Evolutionary conservation across 169 alveolate species (phyloP), one percentile per base, ranked within the genome.

Genomic region (Eimeria brunetti): DNA sequence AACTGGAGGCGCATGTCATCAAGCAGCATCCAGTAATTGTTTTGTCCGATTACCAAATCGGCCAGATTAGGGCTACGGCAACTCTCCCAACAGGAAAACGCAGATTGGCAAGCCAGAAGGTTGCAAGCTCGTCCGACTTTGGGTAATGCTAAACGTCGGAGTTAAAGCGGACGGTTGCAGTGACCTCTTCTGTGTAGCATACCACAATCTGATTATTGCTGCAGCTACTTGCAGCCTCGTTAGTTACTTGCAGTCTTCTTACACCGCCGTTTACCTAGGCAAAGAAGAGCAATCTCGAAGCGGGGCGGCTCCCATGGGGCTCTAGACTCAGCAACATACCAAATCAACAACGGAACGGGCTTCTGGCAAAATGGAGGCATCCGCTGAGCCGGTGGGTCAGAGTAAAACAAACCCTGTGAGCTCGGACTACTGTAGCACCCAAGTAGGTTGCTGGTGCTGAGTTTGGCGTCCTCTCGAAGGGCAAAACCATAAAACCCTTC

Each of bases 391-490:
- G 83, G 88, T 24, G 69, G 36, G 46, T 30, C 24, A 69, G 46
- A 80, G 88, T n/a, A 80, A 84, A 24, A 24, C 16, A 51, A 27
- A 9, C 67, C 38, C 33, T 2, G 30, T 60, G 64, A 36, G 81
- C 92, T 38, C 67, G 80, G 60, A 49, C 60, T 30, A 36, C 12
- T n/a, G 12, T 18, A 44, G 69, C 24, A 44, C 62, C 62, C 92
- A 20, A 62, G 83, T 67, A 64, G 92, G 92, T 8, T 86, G 53
- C 20, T 86, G 92, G 49, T 62, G 83, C 46, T 20, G 92, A 27
- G 16, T 60, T 38, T 33, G 8, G 49, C 58, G 64, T 14, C 62
- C 49, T 22, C 62, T 33, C 18, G 53, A 0, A 24, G 22, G 44
- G 36, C n/a, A 71, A 49, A 36, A 62, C 20, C 2, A 36, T 9